phyloP scores from a whole-genome alignment of 2,329 filamentous ascomycete species.

The Aspergillus tamarii region DNA sequence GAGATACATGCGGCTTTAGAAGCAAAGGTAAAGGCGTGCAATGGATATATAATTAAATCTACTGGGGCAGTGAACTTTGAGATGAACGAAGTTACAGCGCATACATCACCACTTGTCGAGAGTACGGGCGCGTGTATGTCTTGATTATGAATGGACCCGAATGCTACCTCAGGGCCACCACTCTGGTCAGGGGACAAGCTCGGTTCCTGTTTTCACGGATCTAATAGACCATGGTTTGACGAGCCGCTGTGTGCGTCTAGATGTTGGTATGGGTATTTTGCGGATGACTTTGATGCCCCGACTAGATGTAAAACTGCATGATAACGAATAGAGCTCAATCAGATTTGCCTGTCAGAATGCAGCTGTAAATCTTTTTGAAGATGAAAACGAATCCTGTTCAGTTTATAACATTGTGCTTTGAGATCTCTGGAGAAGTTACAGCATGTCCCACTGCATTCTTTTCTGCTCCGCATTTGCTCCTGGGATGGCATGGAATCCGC shows the following conservation, averaged over 20 bases:
- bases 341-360: neutral
- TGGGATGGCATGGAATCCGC: neutral
- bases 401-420: neutral
- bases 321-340: neutral
- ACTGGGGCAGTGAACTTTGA: neutral
- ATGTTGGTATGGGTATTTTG: neutral
- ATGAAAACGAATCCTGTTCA: neutral
- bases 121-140: neutral
- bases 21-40: neutral
- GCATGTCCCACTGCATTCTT: neutral
- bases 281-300: neutral
- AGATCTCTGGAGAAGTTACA: neutral
- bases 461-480: neutral
- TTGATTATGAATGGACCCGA: neutral
- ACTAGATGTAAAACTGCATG: neutral
- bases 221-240: neutral
- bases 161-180: neutral
- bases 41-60: neutral
- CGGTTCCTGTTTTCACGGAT: neutral
- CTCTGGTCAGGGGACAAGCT: neutral
- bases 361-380: neutral
- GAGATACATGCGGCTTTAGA: neutral
- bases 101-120: constrained; percentile 12
- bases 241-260: neutral
- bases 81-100: neutral